Conservation (phyloP, 106 monocot species). For the Acorus calamus region DNA sequence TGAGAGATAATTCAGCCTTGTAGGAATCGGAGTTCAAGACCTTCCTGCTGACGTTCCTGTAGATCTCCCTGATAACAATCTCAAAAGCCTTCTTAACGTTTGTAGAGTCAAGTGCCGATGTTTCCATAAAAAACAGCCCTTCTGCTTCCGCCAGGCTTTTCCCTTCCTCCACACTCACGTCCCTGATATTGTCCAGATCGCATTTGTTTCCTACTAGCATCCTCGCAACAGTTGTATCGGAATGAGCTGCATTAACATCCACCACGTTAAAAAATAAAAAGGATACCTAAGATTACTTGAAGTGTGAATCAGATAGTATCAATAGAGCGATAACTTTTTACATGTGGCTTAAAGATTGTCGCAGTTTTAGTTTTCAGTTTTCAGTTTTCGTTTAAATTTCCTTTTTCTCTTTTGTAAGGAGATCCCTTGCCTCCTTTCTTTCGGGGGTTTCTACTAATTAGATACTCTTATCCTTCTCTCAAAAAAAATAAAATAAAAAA, state of each 20-base stretch:
- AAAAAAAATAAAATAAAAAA: no score
- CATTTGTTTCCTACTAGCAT: conserved; percentile 55
- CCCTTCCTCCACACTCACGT: conserved; percentile 37
- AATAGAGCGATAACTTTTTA: no score
- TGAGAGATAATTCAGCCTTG: conserved; percentile 21
- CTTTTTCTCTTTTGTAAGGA: no score
- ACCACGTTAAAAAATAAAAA: no score
- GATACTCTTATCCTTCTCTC: no score
- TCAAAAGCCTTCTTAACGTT: conserved; percentile 51
- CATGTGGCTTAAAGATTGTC: no score
- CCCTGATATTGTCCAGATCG: conserved; percentile 38
- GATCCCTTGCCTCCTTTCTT: no score
- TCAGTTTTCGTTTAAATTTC: no score
- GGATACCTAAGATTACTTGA: no score
- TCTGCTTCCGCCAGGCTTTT: conserved; percentile 37
- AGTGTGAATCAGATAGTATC: no score
- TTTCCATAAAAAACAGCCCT: conserved; percentile 47
- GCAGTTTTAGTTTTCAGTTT: no score
- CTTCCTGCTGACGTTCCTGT: conserved; percentile 59
- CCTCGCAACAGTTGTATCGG: conserved; percentile 38
- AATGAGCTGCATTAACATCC: conserved; percentile 31
- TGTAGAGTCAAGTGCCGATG: conserved; percentile 42
- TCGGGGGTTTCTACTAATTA: no score
- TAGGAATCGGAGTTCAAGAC: conserved; percentile 57
- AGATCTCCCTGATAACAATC: conserved; percentile 63